These are phyloP conservation scores for Leccinum boreale DNA, from an alignment of 768 basidiomycete species.

Conservation along the genomic window DNA sequence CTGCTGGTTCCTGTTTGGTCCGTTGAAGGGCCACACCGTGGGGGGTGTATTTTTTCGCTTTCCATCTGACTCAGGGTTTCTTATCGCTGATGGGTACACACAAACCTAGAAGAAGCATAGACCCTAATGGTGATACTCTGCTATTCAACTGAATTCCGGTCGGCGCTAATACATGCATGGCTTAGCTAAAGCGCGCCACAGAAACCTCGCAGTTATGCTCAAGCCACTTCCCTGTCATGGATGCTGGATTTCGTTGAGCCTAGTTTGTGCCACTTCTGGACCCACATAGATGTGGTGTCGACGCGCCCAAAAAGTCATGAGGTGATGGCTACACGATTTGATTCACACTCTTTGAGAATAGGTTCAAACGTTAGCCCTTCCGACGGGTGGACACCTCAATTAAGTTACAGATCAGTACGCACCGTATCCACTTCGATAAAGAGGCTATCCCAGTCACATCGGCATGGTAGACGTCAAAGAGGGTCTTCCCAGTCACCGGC, in stretches of 20 bases:
- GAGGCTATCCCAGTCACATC: neutral
- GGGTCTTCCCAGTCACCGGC: neutral
- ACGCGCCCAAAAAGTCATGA: neutral
- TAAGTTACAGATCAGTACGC: neutral
- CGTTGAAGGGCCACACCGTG: neutral
- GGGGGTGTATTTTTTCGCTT: neutral
- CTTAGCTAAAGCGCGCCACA: neutral
- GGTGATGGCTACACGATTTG: neutral
- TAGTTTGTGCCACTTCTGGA: neutral
- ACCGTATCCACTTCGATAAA: neutral
- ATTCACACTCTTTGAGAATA: neutral
- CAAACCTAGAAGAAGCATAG: neutral
- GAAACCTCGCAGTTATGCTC: neutral
- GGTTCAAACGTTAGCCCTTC: neutral
- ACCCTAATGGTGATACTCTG: neutral
- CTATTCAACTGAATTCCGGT: neutral
- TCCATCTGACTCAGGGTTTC: neutral
- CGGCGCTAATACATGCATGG: neutral
- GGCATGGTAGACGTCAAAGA: neutral
- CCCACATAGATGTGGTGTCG: neutral
- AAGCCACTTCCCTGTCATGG: neutral
- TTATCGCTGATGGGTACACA: neutral
- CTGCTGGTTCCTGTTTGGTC: neutral
- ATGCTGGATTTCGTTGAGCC: neutral
- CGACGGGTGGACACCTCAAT: neutral